Evolutionary conservation across 2,329 filamentous ascomycete genomes (phyloP), one percentile per base, ranked within the genome.

Genomic region (Fusarium chlamydosporum): DNA sequence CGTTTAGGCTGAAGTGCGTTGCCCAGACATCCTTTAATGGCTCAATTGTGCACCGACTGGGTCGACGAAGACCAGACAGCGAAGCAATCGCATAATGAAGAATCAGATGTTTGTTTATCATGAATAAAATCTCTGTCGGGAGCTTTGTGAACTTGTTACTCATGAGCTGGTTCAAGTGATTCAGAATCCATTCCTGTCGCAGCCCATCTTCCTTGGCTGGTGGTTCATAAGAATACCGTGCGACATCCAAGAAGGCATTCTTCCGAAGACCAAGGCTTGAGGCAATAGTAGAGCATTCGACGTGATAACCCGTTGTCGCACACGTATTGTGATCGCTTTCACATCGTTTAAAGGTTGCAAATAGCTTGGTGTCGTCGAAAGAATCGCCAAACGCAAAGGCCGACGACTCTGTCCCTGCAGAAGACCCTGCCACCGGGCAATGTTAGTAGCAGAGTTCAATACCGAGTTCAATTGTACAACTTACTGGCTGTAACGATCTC

Each of bases 221-320:
- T n/a, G 67, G 62, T 23, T 65, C 67, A 31, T 70, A 70, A 5
- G 67, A 64, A 45, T 56, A 64, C 6, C 37, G 47, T 15, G 51
- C 56, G 31, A 51, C 54, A 4, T 42, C 29, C 13, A 57, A 15
- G 43, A 64, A 64, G 8, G 52, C 48, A 13, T 37, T 43, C 13
- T 56, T 47, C 3, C 33, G 34, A 8, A 60, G 35, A 2, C 51
- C 53, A n/a, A 60, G 52, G 13, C n/a, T 9, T 4, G 33, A 40
- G 15, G 67, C 62, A 11, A 68, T 54, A 8, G 26, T 7, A 7
- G 52, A 62, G 31, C 67, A 70, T 20, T 41, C 58, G 10, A 43
- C 46, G 33, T 70, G 67, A 15, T 67, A 65, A 5, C 35, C 61
- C n/a, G 12, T 65, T 12, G 60, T 65, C 7, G 61, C 60, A 33